Evolutionary conservation across 176 grass and related monocot genomes (phyloP).

Genomic region (Canna indica): DNA sequence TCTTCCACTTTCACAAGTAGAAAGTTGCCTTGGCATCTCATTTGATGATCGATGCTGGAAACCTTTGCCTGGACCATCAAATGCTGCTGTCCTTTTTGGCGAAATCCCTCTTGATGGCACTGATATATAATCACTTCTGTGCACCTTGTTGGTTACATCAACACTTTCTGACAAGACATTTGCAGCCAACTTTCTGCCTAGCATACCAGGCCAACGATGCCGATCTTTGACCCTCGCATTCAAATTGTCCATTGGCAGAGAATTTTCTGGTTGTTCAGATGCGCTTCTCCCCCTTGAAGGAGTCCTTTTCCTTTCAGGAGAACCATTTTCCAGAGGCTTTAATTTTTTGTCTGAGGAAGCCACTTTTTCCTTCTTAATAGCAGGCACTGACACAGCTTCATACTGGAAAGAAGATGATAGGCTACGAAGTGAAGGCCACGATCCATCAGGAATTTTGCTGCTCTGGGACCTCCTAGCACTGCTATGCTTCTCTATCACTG

Average conservation of each 20-base stretch:
- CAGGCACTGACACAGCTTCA: conserved; percentile 29
- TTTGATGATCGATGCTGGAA: conserved; percentile 21
- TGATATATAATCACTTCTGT: conserved; percentile 17
- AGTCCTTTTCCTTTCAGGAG: conserved; percentile 60
- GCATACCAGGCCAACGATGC: conserved; percentile 72
- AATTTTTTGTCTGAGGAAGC: conserved; percentile 22
- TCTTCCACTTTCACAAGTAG: conserved; percentile 37
- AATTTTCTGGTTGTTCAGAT: conserved; percentile 62
- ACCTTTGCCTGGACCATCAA: conserved; percentile 24
- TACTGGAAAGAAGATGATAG: conserved; percentile 67
- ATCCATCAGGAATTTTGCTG: conserved; percentile 47
- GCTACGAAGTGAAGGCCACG: conserved; percentile 80
- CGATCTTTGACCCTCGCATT: conserved; percentile 71
- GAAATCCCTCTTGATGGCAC: conserved; percentile 36
- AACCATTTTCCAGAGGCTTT: conserved; percentile 15
- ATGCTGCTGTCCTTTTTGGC: conserved; percentile 38
- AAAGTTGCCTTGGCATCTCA: conserved; percentile 33
- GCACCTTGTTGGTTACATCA: conserved; percentile 36
- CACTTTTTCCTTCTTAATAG: conserved; percentile 31
- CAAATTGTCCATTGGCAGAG: conserved; percentile 10
- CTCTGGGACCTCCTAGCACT: conserved; percentile 25
- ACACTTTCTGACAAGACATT: conserved; percentile 36
- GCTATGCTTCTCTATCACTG: conserved; percentile 30
- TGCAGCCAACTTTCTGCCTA: conserved; percentile 35
- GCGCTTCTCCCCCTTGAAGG: conserved; percentile 45